A percentile compares a stretch with the other conserved stretches of the same genome.
Evolutionary conservation across 768 basidiomycete species (phyloP).

Genomic region (Suillus brevipes): DNA sequence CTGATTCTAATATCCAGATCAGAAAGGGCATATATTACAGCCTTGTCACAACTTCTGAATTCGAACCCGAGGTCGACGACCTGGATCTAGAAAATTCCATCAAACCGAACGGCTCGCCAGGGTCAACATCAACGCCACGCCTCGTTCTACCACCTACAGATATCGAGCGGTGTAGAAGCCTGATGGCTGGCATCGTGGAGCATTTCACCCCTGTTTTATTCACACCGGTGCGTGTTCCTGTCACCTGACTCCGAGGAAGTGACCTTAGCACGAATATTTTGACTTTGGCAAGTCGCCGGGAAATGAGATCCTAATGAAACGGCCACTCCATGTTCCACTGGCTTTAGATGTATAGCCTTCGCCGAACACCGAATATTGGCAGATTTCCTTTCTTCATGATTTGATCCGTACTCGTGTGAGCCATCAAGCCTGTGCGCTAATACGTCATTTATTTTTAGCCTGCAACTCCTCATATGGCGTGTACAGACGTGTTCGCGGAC

Average conservation of each 20-base stretch:
- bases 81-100: slow-evolving; percentile 10
- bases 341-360: not conserved
- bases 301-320: not conserved
- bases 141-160: slow-evolving; percentile 33
- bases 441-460: slow-evolving; percentile 26
- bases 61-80: slow-evolving; percentile 42
- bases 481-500: slow-evolving; percentile 71
- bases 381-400: not conserved
- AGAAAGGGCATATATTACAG: slow-evolving; percentile 66
- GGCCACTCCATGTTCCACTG: not conserved
- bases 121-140: slow-evolving; percentile 18
- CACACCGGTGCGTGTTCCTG: slow-evolving; percentile 45
- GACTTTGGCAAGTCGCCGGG: not conserved
- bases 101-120: not conserved
- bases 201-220: slow-evolving; percentile 75
- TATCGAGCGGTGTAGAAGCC: slow-evolving; percentile 42
- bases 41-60: slow-evolving; percentile 58
- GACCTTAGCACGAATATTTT: not conserved
- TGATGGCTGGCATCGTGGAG: slow-evolving; percentile 57
- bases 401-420: not conserved
- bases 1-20: slow-evolving; percentile 38
- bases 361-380: not conserved
- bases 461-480: slow-evolving; percentile 69
- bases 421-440: not conserved
- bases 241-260: not conserved